Conservation (phyloP, 805 yeast genomes). For the Cyberlindnera americana region DNA sequence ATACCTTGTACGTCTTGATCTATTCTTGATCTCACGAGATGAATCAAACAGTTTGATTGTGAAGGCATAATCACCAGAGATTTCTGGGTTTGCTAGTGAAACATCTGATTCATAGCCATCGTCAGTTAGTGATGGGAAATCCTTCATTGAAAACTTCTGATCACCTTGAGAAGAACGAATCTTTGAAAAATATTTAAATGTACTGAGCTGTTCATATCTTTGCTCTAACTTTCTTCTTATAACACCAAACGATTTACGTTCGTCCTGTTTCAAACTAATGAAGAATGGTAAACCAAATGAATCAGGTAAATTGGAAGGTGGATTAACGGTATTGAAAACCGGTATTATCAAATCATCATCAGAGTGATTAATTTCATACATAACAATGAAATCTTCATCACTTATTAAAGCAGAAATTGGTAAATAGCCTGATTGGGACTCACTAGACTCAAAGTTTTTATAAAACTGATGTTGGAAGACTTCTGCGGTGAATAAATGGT, state of each 20-base stretch:
- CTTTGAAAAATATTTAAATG: constrained; percentile 35
- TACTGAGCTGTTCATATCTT: constrained; percentile 44
- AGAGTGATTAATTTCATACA: constrained; percentile 49
- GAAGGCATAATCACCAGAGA: constrained; percentile 48
- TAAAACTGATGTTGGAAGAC: constrained; percentile 67
- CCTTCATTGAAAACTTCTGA: constrained; percentile 21
- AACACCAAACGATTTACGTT: constrained; percentile 50
- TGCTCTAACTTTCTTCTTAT: constrained; percentile 56
- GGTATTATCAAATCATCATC: constrained; percentile 57
- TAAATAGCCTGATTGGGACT: constrained; percentile 45
- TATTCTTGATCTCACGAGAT: constrained; percentile 19
- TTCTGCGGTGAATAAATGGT: constrained; percentile 49
- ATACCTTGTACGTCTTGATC: constrained; percentile 14
- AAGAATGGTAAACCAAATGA: constrained; percentile 79
- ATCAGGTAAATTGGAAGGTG: constrained; percentile 38
- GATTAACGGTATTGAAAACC: constrained; percentile 45
- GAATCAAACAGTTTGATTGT: constrained; percentile 39
- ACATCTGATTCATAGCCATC: constrained; percentile 44
- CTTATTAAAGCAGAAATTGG: constrained; percentile 68
- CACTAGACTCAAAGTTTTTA: constrained; percentile 63
- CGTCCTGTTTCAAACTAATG: constrained; percentile 50
- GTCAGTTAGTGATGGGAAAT: constrained; percentile 35
- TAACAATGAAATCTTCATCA: constrained; percentile 57
- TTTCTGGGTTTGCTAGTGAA: constrained; percentile 50
- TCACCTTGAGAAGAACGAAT: constrained; percentile 19